Evolutionary conservation across 495 filamentous ascomycete genomes (phyloP), one percentile per base, ranked within the genome.

Genomic region (Neurospora sp.): DNA sequence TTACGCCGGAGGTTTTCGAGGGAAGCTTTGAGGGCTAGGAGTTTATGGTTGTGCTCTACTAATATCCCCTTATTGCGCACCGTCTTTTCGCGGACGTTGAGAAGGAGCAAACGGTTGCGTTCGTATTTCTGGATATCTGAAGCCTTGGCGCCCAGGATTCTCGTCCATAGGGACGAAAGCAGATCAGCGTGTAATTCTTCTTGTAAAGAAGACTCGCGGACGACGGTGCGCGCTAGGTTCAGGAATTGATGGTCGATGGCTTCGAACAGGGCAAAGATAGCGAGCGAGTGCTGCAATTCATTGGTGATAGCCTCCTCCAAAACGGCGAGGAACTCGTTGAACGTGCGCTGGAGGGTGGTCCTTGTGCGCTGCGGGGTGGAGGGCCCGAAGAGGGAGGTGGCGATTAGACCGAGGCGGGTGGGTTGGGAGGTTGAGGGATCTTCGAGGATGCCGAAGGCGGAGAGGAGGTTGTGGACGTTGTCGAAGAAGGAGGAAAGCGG

Each of bases 241-340:
- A 92, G 85, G 84, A 97, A 97, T 77, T 96, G 93, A 44, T 88
- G 87, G 81, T 97, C 94, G 76, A 97, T 93, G 71, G 90, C 87
- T 75, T 96, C 93, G 81, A 97, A 97, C 11, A 97, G 88, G 10
- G 86, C 85, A 78, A 97, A 95, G 4, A 97, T 88, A 0, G 89
- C 86, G 4, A 92, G 88, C 35, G 90, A 91, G 79, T 94, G 90
- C 23, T 88, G 88, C 7, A 97, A 84, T 79, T 97, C 94, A 76
- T 86, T 92, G 76, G 90, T 90, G 80, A 97, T 96, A 49, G 90
- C 91, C 74, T 97, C 93, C 82, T 97, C 94, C 4, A 97, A 87
- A 0, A 95, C 90, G n/a, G 87, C 87, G 9, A 97, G 84, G 79
- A 97, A 95, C 78, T 96, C 92, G 78, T 90, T 90, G 77, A 97